Conservation (phyloP, 495 filamentous ascomycete genomes). For the Neurospora sp. region DNA sequence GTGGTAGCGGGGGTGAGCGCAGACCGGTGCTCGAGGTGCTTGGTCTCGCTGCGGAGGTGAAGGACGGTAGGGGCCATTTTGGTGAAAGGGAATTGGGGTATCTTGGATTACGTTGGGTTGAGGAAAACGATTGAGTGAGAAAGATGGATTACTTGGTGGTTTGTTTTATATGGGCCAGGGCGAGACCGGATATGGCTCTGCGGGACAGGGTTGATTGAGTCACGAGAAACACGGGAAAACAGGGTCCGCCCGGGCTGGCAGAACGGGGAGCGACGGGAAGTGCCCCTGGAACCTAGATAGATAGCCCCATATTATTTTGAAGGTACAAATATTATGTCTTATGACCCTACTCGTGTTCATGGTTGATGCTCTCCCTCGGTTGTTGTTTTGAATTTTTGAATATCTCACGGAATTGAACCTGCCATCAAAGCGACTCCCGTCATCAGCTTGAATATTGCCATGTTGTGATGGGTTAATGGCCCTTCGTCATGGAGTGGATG, state of each 20-base stretch:
- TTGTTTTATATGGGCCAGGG: not conserved
- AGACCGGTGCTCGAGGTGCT: slow-evolving; percentile 49
- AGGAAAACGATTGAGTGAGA: not conserved
- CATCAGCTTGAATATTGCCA: not conserved
- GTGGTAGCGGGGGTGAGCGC: slow-evolving; percentile 52
- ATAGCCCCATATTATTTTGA: not conserved
- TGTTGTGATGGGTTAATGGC: not conserved
- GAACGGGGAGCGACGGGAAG: not conserved
- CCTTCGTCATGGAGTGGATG: not conserved
- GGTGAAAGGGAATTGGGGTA: not conserved
- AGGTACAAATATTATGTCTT: not conserved
- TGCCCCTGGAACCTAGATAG: not conserved
- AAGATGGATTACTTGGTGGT: not conserved
- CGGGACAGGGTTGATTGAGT: not conserved
- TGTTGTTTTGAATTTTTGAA: not conserved
- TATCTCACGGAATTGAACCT: not conserved
- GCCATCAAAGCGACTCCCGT: not conserved
- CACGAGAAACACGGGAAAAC: not conserved
- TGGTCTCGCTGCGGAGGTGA: slow-evolving; percentile 39
- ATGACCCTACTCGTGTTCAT: not conserved
- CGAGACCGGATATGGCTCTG: not conserved
- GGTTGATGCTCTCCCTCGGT: not conserved
- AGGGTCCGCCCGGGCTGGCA: not conserved
- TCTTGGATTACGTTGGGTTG: not conserved
- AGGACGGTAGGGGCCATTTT: slow-evolving; percentile 32